Evolutionary conservation across 208 protist species (phyloP).

Genomic region (Endotrypanum monterogeii): DNA sequence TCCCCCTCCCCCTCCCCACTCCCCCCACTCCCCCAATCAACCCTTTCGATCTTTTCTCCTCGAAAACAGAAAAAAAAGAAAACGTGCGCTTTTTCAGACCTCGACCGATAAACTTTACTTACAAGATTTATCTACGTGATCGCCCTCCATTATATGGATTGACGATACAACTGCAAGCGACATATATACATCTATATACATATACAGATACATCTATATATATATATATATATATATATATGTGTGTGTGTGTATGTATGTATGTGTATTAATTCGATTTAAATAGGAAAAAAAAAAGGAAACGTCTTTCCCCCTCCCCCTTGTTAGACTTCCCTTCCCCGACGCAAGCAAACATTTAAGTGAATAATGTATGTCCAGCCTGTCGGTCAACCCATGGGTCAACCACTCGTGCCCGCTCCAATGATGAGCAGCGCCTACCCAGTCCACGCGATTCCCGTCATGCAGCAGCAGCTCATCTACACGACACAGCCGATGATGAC

Average conservation of each 20-base stretch:
- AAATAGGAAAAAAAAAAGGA: background rate
- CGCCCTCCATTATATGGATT: background rate
- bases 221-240: no score
- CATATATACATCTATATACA: constrained; percentile 7
- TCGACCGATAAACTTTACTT: background rate
- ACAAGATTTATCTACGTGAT: background rate
- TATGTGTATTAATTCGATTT: background rate
- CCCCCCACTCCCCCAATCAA: background rate
- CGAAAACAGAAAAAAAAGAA: no score
- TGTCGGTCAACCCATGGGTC: constrained; percentile 10
- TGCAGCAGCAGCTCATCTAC: constrained; percentile 26
- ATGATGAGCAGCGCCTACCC: constrained; percentile 5
- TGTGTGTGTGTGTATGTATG: no score
- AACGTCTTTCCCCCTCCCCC: background rate
- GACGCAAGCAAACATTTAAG: background rate
- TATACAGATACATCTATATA: constrained; percentile 14
- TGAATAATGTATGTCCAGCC: constrained; percentile 21
- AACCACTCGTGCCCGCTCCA: background rate
- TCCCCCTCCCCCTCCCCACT: background rate
- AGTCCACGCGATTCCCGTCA: constrained; percentile 9
- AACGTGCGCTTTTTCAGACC: background rate
- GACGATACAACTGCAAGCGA: background rate
- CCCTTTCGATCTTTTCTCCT: no score
- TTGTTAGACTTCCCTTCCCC: background rate
- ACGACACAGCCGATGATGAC: constrained; percentile 20